Conservation (phyloP, 2,329 filamentous ascomycete genomes). For the Ophiostoma triangulosporum region DNA sequence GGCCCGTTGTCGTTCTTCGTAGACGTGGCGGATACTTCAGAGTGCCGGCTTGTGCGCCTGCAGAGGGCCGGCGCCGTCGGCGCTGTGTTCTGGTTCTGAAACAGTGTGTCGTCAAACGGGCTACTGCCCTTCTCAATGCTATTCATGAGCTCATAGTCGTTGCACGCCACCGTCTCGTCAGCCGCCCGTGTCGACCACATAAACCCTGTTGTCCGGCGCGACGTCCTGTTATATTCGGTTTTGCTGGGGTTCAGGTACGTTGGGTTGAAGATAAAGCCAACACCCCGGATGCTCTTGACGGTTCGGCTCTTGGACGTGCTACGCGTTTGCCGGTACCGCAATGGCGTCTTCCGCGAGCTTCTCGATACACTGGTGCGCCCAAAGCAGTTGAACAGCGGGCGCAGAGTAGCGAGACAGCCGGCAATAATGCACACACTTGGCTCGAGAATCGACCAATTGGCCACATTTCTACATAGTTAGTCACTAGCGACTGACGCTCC, state of each 20-base stretch:
- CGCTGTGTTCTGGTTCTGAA: not conserved
- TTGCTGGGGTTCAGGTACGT: not conserved
- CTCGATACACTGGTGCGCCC: not conserved
- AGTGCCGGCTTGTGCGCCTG: not conserved
- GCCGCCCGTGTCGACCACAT: not conserved
- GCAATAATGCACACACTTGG: constrained; percentile 25
- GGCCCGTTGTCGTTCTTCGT: not conserved
- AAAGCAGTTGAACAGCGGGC: constrained; percentile 15
- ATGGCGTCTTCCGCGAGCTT: not conserved
- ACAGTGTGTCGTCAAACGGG: not conserved
- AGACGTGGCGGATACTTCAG: not conserved
- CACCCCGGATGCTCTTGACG: not conserved
- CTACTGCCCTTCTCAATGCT: constrained; percentile 1
- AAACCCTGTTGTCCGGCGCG: not conserved
- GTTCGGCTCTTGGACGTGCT: constrained; percentile 2
- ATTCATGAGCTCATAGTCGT: constrained; percentile 8
- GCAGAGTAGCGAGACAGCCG: constrained; percentile 19
- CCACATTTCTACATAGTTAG: constrained; percentile 19
- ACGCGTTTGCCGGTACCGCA: not conserved
- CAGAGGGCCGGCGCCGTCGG: not conserved
- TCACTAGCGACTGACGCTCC: not conserved
- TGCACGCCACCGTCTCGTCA: not conserved
- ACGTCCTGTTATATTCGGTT: not conserved
- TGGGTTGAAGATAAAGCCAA: not conserved
- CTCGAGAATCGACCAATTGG: constrained; percentile 27